These are phyloP conservation scores for Dioscorea alata DNA, from an alignment of 106 monocot genomes.

Conservation along the genomic window DNA sequence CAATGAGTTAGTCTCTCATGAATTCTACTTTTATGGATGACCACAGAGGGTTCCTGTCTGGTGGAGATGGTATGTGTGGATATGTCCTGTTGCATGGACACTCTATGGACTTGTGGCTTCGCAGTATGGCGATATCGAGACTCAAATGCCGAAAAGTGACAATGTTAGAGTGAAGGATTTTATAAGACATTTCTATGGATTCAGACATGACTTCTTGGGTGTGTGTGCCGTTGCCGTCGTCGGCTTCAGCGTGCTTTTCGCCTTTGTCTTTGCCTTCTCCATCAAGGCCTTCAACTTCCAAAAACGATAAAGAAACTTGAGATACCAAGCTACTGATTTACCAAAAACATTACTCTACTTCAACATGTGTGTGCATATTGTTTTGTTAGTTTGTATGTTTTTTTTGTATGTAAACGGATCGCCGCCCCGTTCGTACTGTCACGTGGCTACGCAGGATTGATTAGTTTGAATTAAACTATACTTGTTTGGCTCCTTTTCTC, in stretches of 20 bases:
- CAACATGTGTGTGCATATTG: no score
- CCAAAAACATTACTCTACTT: no score
- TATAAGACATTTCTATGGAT: conserved; percentile 47
- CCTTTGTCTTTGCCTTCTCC: conserved; percentile 55
- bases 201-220: conserved; percentile 56
- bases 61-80: conserved; percentile 95
- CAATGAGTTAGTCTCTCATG: not conserved
- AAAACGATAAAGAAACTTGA: conserved; percentile 28
- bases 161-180: conserved; percentile 25
- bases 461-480: no score
- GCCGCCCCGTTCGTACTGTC: no score
- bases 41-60: conserved; percentile 79
- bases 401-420: no score
- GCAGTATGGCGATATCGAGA: conserved; percentile 48
- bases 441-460: no score
- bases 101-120: conserved; percentile 69
- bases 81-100: conserved; percentile 70
- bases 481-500: no score
- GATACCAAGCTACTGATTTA: no score
- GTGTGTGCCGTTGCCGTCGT: conserved; percentile 40
- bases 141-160: not conserved
- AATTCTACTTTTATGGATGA: not conserved
- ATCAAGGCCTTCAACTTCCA: conserved; percentile 81
- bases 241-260: conserved; percentile 58
- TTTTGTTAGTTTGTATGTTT: no score